phyloP scores from a whole-genome alignment of 2,329 filamentous ascomycete species.

The Stagonosporopsis cucurbitacearum region DNA sequence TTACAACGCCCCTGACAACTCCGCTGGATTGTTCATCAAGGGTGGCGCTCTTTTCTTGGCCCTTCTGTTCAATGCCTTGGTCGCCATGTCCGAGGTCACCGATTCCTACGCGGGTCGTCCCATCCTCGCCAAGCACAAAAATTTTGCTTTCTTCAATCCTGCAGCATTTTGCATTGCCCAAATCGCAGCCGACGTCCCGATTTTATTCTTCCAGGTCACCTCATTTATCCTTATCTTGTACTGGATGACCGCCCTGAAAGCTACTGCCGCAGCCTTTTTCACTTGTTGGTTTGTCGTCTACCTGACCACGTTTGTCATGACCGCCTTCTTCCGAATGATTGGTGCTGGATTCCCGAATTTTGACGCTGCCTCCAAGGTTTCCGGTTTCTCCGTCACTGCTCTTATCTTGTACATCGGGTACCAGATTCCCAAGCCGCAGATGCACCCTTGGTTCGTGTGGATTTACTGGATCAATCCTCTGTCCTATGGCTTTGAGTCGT shows the following conservation, averaged over 20 bases:
- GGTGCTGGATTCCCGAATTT: constrained; percentile 70
- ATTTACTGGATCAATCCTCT: constrained; percentile 77
- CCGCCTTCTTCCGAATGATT: constrained; percentile 80
- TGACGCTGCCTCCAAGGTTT: constrained; percentile 63
- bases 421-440: constrained; percentile 54
- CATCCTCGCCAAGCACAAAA: constrained; percentile 85
- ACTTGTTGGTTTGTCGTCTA: constrained; percentile 78
- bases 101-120: constrained; percentile 66
- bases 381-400: constrained; percentile 62
- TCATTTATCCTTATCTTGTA: constrained; percentile 71
- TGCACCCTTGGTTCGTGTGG: constrained; percentile 61
- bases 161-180: constrained; percentile 77
- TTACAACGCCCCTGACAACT: constrained; percentile 66
- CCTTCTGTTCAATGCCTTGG: constrained; percentile 66
- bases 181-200: constrained; percentile 64
- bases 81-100: constrained; percentile 71
- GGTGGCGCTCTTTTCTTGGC: constrained; percentile 69
- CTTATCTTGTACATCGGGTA: constrained; percentile 70
- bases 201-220: constrained; percentile 65
- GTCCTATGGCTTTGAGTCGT: constrained; percentile 76
- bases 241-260: constrained; percentile 80
- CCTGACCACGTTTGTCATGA: constrained; percentile 74
- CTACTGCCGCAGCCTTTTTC: constrained; percentile 78
- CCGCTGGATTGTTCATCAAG: constrained; percentile 68
- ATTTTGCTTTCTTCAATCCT: constrained; percentile 88